Evolutionary conservation across 2,329 filamentous ascomycete genomes (phyloP).

Genomic region (Bipolaris cookei): DNA sequence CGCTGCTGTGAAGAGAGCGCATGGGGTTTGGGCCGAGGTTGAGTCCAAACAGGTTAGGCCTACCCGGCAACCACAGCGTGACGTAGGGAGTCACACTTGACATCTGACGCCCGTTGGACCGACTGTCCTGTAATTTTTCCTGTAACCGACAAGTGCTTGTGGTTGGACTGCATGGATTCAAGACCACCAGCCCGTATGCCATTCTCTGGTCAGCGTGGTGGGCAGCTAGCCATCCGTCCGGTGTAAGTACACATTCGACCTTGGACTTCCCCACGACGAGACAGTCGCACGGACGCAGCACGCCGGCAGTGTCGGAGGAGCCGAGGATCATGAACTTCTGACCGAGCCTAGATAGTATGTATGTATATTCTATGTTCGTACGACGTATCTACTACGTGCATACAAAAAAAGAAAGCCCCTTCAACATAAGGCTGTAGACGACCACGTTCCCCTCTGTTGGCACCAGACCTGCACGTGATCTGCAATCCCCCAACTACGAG

Average conservation of each 20-base stretch:
- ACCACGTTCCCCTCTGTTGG: slow-evolving; percentile 28
- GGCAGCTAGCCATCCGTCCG: background rate
- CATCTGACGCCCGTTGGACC: slow-evolving; percentile 19
- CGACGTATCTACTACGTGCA: background rate
- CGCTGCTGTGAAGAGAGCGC: slow-evolving; percentile 20
- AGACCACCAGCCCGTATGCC: background rate
- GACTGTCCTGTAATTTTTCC: background rate
- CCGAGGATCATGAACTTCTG: slow-evolving; percentile 8
- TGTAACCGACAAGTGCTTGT: too few relatives aligned
- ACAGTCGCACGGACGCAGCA: slow-evolving; percentile 8
- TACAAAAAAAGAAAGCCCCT: background rate
- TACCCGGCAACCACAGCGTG: slow-evolving; percentile 4
- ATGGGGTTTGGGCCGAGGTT: slow-evolving; percentile 25
- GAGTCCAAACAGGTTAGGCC: slow-evolving; percentile 15
- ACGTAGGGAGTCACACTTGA: slow-evolving; percentile 7
- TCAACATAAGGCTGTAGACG: slow-evolving; percentile 17
- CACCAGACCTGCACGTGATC: slow-evolving; percentile 3
- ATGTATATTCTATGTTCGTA: too few relatives aligned
- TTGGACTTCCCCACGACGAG: slow-evolving; percentile 11
- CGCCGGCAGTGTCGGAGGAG: slow-evolving; percentile 9
- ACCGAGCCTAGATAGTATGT: slow-evolving; percentile 3
- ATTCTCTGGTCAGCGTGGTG: background rate
- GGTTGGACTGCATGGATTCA: too few relatives aligned
- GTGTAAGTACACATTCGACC: background rate
- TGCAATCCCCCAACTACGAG: background rate